A percentile compares a stretch with the other conserved stretches of the same genome.
Conservation (phyloP, 2,329 filamentous ascomycete species). For the Ascochyta clinopodiicola region DNA sequence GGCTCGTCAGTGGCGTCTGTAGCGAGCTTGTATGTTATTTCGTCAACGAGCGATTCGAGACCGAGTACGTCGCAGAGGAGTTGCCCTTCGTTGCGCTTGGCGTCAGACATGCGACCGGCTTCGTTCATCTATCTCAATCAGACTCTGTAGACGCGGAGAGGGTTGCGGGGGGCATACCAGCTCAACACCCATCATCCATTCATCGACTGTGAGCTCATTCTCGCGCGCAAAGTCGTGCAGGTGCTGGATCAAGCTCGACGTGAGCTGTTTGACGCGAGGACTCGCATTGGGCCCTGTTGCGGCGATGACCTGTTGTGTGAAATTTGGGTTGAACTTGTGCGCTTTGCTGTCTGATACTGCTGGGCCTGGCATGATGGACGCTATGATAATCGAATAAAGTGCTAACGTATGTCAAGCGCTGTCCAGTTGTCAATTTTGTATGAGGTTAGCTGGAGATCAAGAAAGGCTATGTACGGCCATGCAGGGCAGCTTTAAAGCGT, state of each 20-base stretch:
- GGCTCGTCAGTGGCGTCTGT: slow-evolving; percentile 58
- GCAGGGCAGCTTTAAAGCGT: slow-evolving; percentile 17
- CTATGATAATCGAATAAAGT: not conserved
- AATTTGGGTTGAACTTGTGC: slow-evolving; percentile 72
- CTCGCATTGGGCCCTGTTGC: slow-evolving; percentile 73
- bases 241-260: slow-evolving; percentile 70
- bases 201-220: slow-evolving; percentile 77
- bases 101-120: slow-evolving; percentile 67
- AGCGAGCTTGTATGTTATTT: slow-evolving; percentile 75
- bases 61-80: slow-evolving; percentile 65
- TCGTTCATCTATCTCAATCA: slow-evolving; percentile 58
- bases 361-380: slow-evolving; percentile 11
- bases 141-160: not conserved
- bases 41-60: slow-evolving; percentile 71
- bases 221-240: slow-evolving; percentile 80
- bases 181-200: slow-evolving; percentile 77
- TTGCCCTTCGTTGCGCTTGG: slow-evolving; percentile 69
- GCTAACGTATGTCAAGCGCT: slow-evolving; percentile 1
- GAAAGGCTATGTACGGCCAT: slow-evolving; percentile 5
- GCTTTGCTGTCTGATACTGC: slow-evolving; percentile 10
- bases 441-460: slow-evolving; percentile 1
- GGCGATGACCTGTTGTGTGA: slow-evolving; percentile 76
- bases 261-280: slow-evolving; percentile 68
- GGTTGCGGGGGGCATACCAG: slow-evolving; percentile 56
- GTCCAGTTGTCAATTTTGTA: slow-evolving; percentile 1